These are phyloP conservation scores for Leccinum pellstonianum DNA, from an alignment of 768 basidiomycete species.

Conservation along the genomic window DNA sequence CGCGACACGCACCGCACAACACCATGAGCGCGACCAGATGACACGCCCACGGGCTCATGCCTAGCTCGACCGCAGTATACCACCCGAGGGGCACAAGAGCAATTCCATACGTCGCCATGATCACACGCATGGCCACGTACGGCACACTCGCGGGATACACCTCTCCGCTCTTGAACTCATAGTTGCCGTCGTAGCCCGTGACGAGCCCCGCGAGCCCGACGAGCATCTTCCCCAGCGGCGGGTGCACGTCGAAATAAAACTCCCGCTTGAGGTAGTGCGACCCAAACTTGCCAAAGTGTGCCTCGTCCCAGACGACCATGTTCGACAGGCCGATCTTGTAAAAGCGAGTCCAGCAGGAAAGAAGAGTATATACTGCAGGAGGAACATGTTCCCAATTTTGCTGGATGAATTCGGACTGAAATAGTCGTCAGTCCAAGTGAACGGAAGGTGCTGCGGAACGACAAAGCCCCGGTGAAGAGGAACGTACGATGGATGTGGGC, in stretches of 20 bases:
- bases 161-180: slow-evolving; percentile 93
- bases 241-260: slow-evolving; percentile 99
- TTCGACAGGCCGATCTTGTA: slow-evolving; percentile 87
- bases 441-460: slow-evolving; percentile 8
- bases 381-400: slow-evolving; percentile 80
- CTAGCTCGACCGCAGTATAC: slow-evolving; percentile 94
- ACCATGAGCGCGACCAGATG: slow-evolving; percentile 96
- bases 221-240: slow-evolving; percentile 98
- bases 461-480: neutral
- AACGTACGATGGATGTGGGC: slow-evolving; percentile 59
- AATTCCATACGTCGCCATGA: slow-evolving; percentile 92
- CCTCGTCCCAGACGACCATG: slow-evolving; percentile 97
- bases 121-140: slow-evolving; percentile 91
- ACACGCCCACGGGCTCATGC: slow-evolving; percentile 85
- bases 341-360: slow-evolving; percentile 93
- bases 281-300: slow-evolving; percentile 99
- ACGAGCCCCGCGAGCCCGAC: slow-evolving; percentile 91
- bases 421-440: neutral
- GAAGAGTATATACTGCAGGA: slow-evolving; percentile 84
- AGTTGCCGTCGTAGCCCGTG: slow-evolving; percentile 87
- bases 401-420: slow-evolving; percentile 68
- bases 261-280: slow-evolving; percentile 98
- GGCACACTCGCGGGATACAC: slow-evolving; percentile 83
- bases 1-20: slow-evolving; percentile 59
- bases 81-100: slow-evolving; percentile 94